Percentiles rank a stretch among this genome's conserved stretches.
Evolutionary conservation across 345 rosid species (phyloP).

Genomic region (Dipteronia sinensis): DNA sequence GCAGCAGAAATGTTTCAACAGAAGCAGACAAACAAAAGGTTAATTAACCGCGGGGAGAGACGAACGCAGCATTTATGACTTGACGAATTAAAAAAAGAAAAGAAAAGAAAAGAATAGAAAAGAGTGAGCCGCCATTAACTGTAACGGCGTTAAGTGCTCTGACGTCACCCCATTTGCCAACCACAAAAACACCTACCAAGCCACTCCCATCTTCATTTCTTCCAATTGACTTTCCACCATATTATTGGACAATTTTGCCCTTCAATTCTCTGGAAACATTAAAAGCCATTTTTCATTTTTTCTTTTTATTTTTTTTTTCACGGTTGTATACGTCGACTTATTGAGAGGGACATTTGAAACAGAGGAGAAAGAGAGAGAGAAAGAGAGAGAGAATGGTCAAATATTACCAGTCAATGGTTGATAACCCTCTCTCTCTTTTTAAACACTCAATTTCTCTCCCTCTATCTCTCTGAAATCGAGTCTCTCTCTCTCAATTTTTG

Average conservation of each 20-base stretch:
- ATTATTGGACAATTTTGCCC: not conserved
- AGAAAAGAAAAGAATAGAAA: too few species aligned
- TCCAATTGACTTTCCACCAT: not conserved
- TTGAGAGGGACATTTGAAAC: conserved; percentile 37
- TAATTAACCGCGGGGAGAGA: conserved; percentile 20
- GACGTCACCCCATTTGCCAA: not conserved
- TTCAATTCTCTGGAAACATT: not conserved
- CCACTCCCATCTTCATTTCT: not conserved
- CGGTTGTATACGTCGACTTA: not conserved
- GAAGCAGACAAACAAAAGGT: conserved; percentile 21
- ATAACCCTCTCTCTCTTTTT: conserved; percentile 35
- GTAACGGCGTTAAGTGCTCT: conserved; percentile 49
- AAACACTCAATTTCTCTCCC: conserved; percentile 1
- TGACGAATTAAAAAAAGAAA: not conserved
- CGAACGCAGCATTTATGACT: not conserved
- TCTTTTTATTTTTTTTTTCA: not conserved
- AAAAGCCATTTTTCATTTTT: not conserved
- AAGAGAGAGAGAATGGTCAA: conserved; percentile 41
- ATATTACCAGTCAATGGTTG: conserved; percentile 60
- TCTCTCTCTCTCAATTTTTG: conserved; percentile 3
- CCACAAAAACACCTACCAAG: not conserved
- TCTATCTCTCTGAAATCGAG: conserved; percentile 2
- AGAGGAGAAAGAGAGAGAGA: conserved; percentile 23
- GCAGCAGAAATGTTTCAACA: conserved; percentile 15
- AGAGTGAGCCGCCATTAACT: conserved; percentile 58